Base-by-base conservation (phyloP, 768 basidiomycete species). In the Podaxis sp. region DNA sequence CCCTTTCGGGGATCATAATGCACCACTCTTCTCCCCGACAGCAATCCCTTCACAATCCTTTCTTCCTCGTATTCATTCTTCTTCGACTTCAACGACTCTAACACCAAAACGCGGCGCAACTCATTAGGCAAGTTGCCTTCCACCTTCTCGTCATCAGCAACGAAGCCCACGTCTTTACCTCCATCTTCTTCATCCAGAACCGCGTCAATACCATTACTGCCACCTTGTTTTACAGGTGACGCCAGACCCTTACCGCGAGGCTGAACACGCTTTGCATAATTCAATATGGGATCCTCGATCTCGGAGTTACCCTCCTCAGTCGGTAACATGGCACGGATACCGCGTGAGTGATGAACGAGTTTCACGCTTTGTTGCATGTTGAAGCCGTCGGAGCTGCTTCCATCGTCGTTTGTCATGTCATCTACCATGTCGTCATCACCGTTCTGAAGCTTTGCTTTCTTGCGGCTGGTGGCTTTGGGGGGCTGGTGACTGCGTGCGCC, bases 1-100 rank as follows among this genome's bases (percentile, higher is more conserved):
- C 89, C 89, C 71, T 80, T 87, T 56, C 69, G 75, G 13, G 86
- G 78, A 64, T 92, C 83, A 70, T 90, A 90, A 69, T 83, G 80
- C 46, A 72, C 76, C 65, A 77, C 76, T 61, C 84, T 80, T 61
- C 75, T 72, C 36, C 90, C 87, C 69, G 87, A 86, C 40, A 93
- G 67, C 52, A 93, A 73, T 19, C 80, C 77, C 63, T 84, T 81
- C 42, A 87, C 85, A 24, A 92, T 71, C 68, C 76, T 78, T 63
- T 86, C 84, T 66, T 81, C 83, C 51, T 82, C 79, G 12, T 67
- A 68, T 63, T 74, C 75, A 65, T 72, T 79, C 67, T 74, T 68
- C 66, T 77, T 79, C 38, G 69, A 74, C 57, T 78, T 75, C 49
- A 75, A 71, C 8, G 84, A 75, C 42, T 86, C 83, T 64, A 93